Conservation (phyloP, 768 basidiomycete species). For the Lentinula sp. region DNA sequence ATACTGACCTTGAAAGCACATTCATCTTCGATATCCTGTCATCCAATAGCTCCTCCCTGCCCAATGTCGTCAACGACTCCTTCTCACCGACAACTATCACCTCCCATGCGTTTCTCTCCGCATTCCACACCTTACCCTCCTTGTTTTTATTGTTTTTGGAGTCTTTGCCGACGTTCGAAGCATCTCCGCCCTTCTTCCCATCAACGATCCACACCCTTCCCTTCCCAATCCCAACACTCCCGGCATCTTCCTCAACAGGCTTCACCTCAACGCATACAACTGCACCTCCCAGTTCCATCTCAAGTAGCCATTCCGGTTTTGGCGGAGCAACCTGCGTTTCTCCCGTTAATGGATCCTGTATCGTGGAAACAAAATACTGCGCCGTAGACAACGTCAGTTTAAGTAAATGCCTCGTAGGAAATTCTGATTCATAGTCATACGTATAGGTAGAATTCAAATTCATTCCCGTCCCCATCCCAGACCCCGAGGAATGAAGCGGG, state of each 20-base stretch:
- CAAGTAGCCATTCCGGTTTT: conserved; percentile 68
- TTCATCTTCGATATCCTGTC: conserved; percentile 61
- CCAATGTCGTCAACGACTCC: conserved; percentile 64
- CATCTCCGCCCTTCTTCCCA: conserved; percentile 12
- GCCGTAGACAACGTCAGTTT: conserved; percentile 79
- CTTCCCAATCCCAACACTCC: conserved; percentile 15
- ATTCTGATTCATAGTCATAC: conserved; percentile 15
- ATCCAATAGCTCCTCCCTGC: conserved; percentile 73
- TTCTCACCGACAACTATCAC: conserved; percentile 67
- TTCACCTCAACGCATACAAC: conserved; percentile 52
- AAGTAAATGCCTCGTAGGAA: conserved; percentile 67
- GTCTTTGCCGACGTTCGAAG: conserved; percentile 16
- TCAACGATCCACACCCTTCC: conserved; percentile 5
- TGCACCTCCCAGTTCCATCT: conserved; percentile 47
- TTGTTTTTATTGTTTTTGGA: conserved; percentile 27
- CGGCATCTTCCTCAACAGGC: conserved; percentile 20
- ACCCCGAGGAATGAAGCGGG: conserved; percentile 61
- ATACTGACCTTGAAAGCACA: conserved; percentile 59
- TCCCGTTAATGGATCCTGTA: conserved; percentile 78
- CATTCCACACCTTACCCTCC: conserved; percentile 23
- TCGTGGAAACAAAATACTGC: conserved; percentile 67
- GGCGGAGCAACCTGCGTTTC: conserved; percentile 52
- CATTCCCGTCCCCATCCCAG: conserved; percentile 32
- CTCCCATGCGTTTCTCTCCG: conserved; percentile 22
- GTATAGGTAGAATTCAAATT: not conserved